Percentiles rank a stretch among this genome's conserved stretches.
Evolutionary conservation across 1,139 yeast genomes (phyloP).

Genomic region (Lodderomyces metapsilosis): DNA sequence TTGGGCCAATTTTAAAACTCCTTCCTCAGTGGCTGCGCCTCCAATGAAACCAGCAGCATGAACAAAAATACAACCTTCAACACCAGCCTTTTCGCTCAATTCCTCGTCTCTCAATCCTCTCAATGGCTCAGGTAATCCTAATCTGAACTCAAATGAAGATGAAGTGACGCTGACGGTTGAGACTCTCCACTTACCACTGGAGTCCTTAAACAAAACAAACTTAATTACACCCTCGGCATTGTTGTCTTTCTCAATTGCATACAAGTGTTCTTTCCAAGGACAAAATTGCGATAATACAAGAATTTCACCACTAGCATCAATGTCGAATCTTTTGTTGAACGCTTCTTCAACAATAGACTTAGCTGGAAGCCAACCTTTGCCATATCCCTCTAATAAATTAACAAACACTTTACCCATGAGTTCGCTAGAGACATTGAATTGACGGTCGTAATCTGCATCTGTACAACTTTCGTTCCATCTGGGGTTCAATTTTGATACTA

Average conservation of each 20-base stretch:
- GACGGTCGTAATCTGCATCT: conserved; percentile 64
- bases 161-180: conserved; percentile 81
- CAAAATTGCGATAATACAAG: conserved; percentile 70
- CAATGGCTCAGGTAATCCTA: conserved; percentile 86
- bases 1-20: conserved; percentile 75
- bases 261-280: conserved; percentile 95
- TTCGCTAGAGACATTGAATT: conserved; percentile 68
- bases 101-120: conserved; percentile 91
- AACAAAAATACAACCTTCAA: conserved; percentile 83
- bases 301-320: conserved; percentile 67
- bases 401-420: conserved; percentile 82
- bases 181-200: conserved; percentile 76
- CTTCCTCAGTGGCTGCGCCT: conserved; percentile 80
- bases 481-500: conserved; percentile 78
- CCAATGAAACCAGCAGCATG: conserved; percentile 99
- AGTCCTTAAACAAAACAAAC: conserved; percentile 80
- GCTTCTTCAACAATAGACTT: conserved; percentile 73
- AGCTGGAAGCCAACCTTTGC: conserved; percentile 91
- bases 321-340: conserved; percentile 51
- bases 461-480: conserved; percentile 70
- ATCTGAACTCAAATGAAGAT: conserved; percentile 79
- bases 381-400: conserved; percentile 66
- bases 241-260: conserved; percentile 65
- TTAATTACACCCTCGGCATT: conserved; percentile 54
- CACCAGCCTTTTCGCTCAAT: conserved; percentile 68